Evolutionary conservation across 225 moss, liverwort and hornwort species (phyloP).

Genomic region (Takakia lepidozioides): DNA sequence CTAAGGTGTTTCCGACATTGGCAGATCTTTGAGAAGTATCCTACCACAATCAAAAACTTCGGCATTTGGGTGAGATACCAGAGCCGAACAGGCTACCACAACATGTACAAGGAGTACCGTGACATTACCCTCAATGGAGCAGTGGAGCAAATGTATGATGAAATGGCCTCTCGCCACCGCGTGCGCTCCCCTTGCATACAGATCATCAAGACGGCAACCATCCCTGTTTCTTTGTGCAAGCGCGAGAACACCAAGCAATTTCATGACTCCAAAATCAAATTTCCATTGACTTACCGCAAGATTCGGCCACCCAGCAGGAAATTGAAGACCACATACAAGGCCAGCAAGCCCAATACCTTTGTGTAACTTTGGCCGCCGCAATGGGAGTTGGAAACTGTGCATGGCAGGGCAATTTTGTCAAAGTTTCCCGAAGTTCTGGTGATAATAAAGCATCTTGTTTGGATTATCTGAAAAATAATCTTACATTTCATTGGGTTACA

Average conservation of each 20-base stretch:
- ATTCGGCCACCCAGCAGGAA: slow-evolving; percentile 80
- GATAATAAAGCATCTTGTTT: no score
- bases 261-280: slow-evolving; percentile 71
- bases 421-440: no score
- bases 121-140: slow-evolving; percentile 77
- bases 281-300: slow-evolving; percentile 82
- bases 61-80: slow-evolving; percentile 86
- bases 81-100: slow-evolving; percentile 94
- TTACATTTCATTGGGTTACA: no score
- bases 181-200: slow-evolving; percentile 77
- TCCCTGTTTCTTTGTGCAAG: slow-evolving; percentile 85
- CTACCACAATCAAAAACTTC: slow-evolving; percentile 92
- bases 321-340: slow-evolving; percentile 87
- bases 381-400: no score
- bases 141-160: slow-evolving; percentile 85
- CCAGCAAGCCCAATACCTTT: slow-evolving; percentile 81
- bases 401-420: no score
- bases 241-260: slow-evolving; percentile 93
- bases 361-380: no score
- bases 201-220: slow-evolving; percentile 90
- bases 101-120: slow-evolving; percentile 98
- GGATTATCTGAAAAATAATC: no score
- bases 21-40: slow-evolving; percentile 90
- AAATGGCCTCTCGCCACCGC: slow-evolving; percentile 80
- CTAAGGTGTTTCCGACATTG: no score